Conservation (phyloP, 345 rosid species). For the Brassica napus region DNA sequence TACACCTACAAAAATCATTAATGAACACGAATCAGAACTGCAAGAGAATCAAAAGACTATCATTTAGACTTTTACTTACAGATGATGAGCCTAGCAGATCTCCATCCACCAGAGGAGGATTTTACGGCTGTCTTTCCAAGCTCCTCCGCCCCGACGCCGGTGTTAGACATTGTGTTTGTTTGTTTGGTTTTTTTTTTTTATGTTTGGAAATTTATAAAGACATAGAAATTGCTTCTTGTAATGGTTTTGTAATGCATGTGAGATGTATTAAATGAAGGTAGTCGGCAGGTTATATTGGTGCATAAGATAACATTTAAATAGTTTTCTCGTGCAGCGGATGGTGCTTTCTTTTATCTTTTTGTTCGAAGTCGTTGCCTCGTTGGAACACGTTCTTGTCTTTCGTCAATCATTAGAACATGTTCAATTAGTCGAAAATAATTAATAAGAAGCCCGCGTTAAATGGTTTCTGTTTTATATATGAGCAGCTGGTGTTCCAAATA, state of each 20-base stretch:
- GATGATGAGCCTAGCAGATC: neutral
- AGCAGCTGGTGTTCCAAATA: neutral
- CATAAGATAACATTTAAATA: neutral
- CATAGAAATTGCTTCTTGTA: neutral
- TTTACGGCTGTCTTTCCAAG: neutral
- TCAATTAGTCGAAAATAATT: neutral
- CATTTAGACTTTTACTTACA: neutral
- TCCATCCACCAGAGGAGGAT: slow-evolving; percentile 2
- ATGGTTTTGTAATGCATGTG: neutral
- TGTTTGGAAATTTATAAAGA: neutral
- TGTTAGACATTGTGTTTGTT: neutral
- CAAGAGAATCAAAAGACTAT: neutral
- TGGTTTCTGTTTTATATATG: neutral
- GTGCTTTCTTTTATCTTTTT: neutral
- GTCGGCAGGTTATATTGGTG: neutral
- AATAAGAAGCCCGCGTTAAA: neutral
- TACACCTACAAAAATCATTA: slow-evolving; percentile 32
- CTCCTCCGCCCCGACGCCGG: neutral
- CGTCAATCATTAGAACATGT: neutral
- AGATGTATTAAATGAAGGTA: neutral
- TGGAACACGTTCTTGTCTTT: neutral
- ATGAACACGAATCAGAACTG: neutral
- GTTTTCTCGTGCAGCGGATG: neutral
- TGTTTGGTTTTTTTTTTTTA: neutral
- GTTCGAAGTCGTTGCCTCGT: slow-evolving; percentile 2